Evolutionary conservation across 192 early-diverging fungal species (phyloP).

Genomic region (Chytriomyces sp.): DNA sequence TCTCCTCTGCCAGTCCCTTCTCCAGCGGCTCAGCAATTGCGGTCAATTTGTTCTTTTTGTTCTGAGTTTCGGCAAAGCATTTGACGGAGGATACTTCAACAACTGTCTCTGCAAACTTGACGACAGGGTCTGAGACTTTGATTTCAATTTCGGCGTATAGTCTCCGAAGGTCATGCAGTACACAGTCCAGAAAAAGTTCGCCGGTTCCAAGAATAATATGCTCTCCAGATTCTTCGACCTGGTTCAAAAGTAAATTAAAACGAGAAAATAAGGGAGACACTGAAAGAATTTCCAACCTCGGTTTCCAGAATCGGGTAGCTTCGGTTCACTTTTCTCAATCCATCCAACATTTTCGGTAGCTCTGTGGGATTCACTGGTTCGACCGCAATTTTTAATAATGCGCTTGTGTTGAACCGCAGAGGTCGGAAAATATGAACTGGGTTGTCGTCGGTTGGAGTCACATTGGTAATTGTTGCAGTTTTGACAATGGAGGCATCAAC

Average conservation of each 20-base stretch:
- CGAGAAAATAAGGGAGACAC: background rate
- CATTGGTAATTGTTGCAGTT: constrained; percentile 89
- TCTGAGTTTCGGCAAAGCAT: constrained; percentile 98
- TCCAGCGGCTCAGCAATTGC: constrained; percentile 96
- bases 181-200: constrained; percentile 95
- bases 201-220: constrained; percentile 94
- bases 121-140: constrained; percentile 97
- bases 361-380: constrained; percentile 98
- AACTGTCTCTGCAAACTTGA: constrained; percentile 94
- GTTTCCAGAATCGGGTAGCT: constrained; percentile 89
- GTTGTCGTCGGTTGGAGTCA: constrained; percentile 61
- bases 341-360: constrained; percentile 97
- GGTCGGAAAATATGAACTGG: constrained; percentile 84
- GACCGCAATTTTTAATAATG: constrained; percentile 93
- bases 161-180: constrained; percentile 90
- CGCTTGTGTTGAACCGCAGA: constrained; percentile 77
- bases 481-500: constrained; percentile 92
- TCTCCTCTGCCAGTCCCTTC: constrained; percentile 88
- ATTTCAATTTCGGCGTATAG: constrained; percentile 97
- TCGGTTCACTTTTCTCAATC: constrained; percentile 94
- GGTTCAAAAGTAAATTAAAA: constrained; percentile 5
- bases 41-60: constrained; percentile 98
- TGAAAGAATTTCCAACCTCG: constrained; percentile 36
- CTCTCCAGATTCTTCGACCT: constrained; percentile 96
- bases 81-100: constrained; percentile 92